phyloP scores from a whole-genome alignment of 257 asterid genomes.

The Plantago ovata region DNA sequence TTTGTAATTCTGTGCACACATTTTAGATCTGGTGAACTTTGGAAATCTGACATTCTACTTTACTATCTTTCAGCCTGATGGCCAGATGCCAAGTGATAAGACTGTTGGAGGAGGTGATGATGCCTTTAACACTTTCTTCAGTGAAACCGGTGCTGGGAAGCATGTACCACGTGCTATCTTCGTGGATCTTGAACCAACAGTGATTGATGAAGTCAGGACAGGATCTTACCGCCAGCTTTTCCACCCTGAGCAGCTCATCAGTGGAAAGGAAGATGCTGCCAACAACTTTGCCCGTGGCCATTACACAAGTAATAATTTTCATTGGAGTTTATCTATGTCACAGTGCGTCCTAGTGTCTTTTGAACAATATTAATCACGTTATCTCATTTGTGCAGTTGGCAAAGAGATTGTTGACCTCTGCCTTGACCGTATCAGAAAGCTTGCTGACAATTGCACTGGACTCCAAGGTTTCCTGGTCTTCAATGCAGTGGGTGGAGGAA shows the following conservation, averaged over 20 bases:
- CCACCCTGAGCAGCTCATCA: slow-evolving; percentile 41
- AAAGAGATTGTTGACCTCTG: slow-evolving; percentile 48
- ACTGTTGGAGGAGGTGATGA: slow-evolving; percentile 44
- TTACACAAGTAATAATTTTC: slow-evolving; percentile 30
- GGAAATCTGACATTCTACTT: background rate
- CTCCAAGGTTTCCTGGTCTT: slow-evolving; percentile 38
- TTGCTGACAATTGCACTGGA: slow-evolving; percentile 43
- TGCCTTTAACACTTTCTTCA: slow-evolving; percentile 47
- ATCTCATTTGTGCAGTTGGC: slow-evolving; percentile 26
- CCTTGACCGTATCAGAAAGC: slow-evolving; percentile 43
- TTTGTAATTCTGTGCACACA: background rate
- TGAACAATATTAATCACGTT: background rate
- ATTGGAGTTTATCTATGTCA: background rate
- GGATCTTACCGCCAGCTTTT: slow-evolving; percentile 25
- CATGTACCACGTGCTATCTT: slow-evolving; percentile 46
- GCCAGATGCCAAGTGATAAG: slow-evolving; percentile 41
- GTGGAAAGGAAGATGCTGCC: slow-evolving; percentile 48
- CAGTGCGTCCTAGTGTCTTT: background rate
- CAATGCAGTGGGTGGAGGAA: slow-evolving; percentile 17
- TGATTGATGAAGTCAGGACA: slow-evolving; percentile 42
- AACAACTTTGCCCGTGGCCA: slow-evolving; percentile 48
- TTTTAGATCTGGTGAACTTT: background rate
- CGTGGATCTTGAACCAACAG: slow-evolving; percentile 45
- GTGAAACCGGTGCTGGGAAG: slow-evolving; percentile 46
- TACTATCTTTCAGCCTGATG: slow-evolving; percentile 34